phyloP scores from a whole-genome alignment of 73 alveolate species.

The Blepharisma stoltei region DNA sequence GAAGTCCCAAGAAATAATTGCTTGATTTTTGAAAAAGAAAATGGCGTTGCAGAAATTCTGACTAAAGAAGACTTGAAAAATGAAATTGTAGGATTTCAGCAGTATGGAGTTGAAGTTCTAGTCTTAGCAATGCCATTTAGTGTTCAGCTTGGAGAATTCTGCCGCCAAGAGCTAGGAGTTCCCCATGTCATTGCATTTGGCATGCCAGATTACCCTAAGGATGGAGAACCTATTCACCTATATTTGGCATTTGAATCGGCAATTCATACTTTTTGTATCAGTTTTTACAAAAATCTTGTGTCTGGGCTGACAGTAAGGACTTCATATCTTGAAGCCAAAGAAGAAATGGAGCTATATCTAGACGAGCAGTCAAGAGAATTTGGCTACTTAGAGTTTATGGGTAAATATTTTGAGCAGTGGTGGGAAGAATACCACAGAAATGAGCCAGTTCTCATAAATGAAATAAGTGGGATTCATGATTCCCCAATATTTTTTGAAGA shows the following conservation, averaged over 20 bases:
- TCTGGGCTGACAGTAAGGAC: not conserved
- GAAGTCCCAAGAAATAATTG: not conserved
- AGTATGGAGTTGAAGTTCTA: not conserved
- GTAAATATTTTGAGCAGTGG: not conserved
- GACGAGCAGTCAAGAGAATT: not conserved
- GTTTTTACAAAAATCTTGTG: conserved; percentile 17
- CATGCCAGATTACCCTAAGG: conserved; percentile 6
- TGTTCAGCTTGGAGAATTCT: not conserved
- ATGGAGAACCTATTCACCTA: conserved; percentile 3
- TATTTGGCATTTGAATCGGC: not conserved
- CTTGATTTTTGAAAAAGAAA: conserved; percentile 10
- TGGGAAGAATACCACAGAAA: not conserved
- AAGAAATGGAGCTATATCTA: conserved; percentile 20
- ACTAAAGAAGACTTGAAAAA: not conserved
- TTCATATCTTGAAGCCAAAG: not conserved
- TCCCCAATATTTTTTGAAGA: not conserved
- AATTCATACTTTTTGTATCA: conserved; percentile 22
- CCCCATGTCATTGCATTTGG: conserved; percentile 11
- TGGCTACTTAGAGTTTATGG: not conserved
- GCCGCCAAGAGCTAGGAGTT: not conserved
- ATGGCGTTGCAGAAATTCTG: conserved; percentile 8
- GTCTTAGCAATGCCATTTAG: conserved; percentile 22
- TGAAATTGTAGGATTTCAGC: not conserved
- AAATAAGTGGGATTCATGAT: not conserved
- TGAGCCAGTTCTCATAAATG: conserved; percentile 28